Conservation (phyloP, 352 stramenopile genomes). For the Phytopythium litorale region DNA sequence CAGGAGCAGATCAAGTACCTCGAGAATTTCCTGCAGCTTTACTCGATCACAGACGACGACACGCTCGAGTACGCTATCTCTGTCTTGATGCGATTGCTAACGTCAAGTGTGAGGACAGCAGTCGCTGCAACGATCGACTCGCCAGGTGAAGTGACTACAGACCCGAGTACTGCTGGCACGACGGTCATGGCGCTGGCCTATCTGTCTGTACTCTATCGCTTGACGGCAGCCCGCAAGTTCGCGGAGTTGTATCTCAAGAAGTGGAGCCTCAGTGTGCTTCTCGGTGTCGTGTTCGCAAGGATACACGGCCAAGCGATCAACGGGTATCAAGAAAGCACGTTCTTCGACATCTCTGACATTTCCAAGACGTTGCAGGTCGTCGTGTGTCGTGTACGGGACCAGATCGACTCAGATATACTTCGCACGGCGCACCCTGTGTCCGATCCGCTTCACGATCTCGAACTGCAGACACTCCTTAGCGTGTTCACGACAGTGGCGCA, state of each 20-base stretch:
- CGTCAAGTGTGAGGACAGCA: not conserved
- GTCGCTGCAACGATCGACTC: not conserved
- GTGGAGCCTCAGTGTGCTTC: slow-evolving; percentile 43
- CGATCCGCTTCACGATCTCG: slow-evolving; percentile 13
- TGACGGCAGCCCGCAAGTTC: slow-evolving; percentile 31
- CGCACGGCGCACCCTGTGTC: not conserved
- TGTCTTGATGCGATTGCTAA: slow-evolving; percentile 35
- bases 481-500: slow-evolving; percentile 17
- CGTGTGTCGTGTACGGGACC: slow-evolving; percentile 8
- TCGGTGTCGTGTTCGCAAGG: slow-evolving; percentile 35
- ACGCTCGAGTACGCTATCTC: slow-evolving; percentile 45
- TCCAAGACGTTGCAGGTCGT: slow-evolving; percentile 27
- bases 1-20: slow-evolving; percentile 52
- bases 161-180: too few species aligned
- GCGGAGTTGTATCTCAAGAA: slow-evolving; percentile 42
- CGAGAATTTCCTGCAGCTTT: slow-evolving; percentile 62
- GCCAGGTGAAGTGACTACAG: not conserved
- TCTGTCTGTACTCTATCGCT: slow-evolving; percentile 10
- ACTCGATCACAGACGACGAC: slow-evolving; percentile 44
- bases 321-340: slow-evolving; percentile 35
- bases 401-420: not conserved
- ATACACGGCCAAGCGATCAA: slow-evolving; percentile 30
- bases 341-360: slow-evolving; percentile 28
- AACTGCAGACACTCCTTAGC: slow-evolving; percentile 20
- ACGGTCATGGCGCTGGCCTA: not conserved